These are phyloP conservation scores for Debaryomyces sp. DNA, from an alignment of 1,139 yeast species.

Conservation along the genomic window DNA sequence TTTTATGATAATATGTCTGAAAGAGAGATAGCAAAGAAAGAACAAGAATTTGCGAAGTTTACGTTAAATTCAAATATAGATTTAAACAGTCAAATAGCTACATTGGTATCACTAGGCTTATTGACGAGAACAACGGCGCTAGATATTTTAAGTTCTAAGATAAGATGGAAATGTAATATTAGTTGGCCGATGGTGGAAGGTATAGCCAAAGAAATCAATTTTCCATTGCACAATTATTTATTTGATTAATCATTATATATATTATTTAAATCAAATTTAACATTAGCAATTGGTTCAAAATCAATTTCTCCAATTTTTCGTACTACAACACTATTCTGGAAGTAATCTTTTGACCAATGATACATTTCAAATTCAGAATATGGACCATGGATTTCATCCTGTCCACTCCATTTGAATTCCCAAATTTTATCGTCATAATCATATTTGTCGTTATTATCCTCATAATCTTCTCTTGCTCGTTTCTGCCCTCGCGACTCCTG, in stretches of 20 bases:
- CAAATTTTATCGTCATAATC: constrained; percentile 46
- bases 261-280: constrained; percentile 22
- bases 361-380: constrained; percentile 56
- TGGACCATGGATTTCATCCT: constrained; percentile 59
- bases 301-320: constrained; percentile 34
- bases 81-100: constrained; percentile 60
- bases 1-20: constrained; percentile 34
- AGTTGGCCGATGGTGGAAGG: constrained; percentile 53
- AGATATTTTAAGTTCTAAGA: constrained; percentile 62
- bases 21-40: constrained; percentile 34
- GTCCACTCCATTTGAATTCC: constrained; percentile 65
- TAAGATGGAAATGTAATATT: constrained; percentile 67
- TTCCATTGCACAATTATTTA: constrained; percentile 57
- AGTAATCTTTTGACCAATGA: constrained; percentile 62
- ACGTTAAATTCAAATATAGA: constrained; percentile 47
- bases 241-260: constrained; percentile 21
- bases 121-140: constrained; percentile 50
- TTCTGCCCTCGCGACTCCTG: constrained; percentile 23
- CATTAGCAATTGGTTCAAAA: constrained; percentile 29
- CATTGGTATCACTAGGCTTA: constrained; percentile 57
- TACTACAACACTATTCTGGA: constrained; percentile 52
- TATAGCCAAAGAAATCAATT: constrained; percentile 54
- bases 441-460: constrained; percentile 10
- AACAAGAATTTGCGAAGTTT: constrained; percentile 34
- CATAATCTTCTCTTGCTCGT: constrained; percentile 13